Percentiles rank a stretch among this genome's conserved stretches.
Evolutionary conservation across 2,329 filamentous ascomycete species (phyloP).

Genomic region (Talaromyces sp.): DNA sequence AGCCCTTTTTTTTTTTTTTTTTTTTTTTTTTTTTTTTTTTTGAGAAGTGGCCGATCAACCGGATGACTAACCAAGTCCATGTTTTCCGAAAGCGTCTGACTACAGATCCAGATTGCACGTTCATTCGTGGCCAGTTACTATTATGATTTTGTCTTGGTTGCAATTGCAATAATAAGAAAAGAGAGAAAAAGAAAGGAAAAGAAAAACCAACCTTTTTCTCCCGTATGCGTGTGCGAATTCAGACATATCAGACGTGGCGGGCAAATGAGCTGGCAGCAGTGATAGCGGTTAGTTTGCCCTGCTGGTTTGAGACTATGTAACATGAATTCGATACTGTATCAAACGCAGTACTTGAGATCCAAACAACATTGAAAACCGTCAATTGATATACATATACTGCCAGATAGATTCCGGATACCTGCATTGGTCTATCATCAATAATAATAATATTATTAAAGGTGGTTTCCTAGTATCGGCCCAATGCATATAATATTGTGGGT

Average conservation of each 20-base stretch:
- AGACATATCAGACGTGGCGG: background rate
- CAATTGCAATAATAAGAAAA: background rate
- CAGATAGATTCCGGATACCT: background rate
- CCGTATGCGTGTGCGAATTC: too few species aligned
- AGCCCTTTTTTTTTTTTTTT: background rate
- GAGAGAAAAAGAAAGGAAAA: background rate
- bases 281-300: background rate
- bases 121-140: background rate
- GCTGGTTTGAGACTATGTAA: background rate
- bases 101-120: background rate
- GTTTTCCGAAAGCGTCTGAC: background rate
- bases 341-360: background rate
- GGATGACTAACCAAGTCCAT: background rate
- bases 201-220: background rate
- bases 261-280: background rate
- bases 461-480: background rate
- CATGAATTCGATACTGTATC: too few species aligned
- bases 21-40: background rate
- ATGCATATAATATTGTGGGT: background rate
- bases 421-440: background rate
- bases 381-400: too few species aligned
- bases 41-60: too few species aligned
- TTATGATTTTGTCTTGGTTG: background rate
- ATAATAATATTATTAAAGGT: background rate
- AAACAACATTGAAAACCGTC: background rate